A percentile compares a stretch with the other conserved stretches of the same genome.
phyloP scores from a whole-genome alignment of 495 filamentous ascomycete genomes.

The Talaromyces adpressus region DNA sequence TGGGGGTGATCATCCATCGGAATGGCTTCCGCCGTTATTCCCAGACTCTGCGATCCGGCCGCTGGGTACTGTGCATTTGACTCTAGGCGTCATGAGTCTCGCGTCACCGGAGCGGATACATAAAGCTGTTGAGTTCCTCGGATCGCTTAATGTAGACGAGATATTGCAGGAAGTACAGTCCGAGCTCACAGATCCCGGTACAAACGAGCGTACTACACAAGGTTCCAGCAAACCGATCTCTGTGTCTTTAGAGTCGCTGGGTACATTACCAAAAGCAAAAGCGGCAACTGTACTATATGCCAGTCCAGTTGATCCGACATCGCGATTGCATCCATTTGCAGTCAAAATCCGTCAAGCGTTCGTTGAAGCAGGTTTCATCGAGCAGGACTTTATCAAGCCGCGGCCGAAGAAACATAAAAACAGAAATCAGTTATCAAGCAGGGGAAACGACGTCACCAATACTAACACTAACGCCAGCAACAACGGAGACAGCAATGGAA shows the following conservation, averaged over 20 bases:
- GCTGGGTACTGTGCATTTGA: slow-evolving; percentile 75
- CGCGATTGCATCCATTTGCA: slow-evolving; percentile 56
- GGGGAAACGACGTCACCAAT: neutral
- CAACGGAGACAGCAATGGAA: neutral
- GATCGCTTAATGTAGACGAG: slow-evolving; percentile 40
- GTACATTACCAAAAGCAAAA: slow-evolving; percentile 25
- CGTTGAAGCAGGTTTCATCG: slow-evolving; percentile 52
- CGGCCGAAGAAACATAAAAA: slow-evolving; percentile 10
- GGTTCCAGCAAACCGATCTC: slow-evolving; percentile 2
- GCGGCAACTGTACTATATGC: slow-evolving; percentile 48
- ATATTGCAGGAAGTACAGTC: slow-evolving; percentile 36
- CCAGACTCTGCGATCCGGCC: slow-evolving; percentile 65
- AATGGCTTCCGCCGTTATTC: slow-evolving; percentile 23
- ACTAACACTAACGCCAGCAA: neutral
- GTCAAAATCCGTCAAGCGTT: slow-evolving; percentile 54
- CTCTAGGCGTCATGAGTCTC: slow-evolving; percentile 82
- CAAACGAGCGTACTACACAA: neutral
- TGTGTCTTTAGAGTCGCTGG: slow-evolving; percentile 32
- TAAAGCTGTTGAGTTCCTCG: slow-evolving; percentile 50
- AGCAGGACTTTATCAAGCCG: slow-evolving; percentile 32
- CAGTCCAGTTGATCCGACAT: slow-evolving; percentile 47
- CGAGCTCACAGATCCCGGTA: neutral
- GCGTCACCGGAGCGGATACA: slow-evolving; percentile 46
- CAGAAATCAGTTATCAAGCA: neutral
- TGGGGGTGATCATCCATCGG: slow-evolving; percentile 10